Evolutionary conservation across 116 monocot genomes (phyloP), one percentile per base, ranked within the genome.

Genomic region (Trichopus zeylanicus): DNA sequence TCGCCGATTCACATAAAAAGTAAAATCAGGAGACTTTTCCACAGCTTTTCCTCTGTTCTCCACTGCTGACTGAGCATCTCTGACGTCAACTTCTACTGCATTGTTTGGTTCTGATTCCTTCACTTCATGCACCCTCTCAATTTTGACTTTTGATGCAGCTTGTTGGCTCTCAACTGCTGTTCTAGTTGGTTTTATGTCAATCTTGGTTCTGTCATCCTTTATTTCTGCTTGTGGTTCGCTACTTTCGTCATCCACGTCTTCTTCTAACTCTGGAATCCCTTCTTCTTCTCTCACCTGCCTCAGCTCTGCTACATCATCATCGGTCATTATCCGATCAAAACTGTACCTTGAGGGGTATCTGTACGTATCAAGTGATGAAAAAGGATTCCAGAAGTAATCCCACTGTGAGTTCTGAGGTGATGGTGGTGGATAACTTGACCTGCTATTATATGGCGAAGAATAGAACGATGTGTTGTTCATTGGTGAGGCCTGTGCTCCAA

Each of bases 241-340:
- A 63, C 57, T 12, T 63, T 48, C 62, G 39, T 59, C 77, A 16
- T 68, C 72, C 0, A 75, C 73, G 23, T 82, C 85, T 29, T 86
- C 94, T 74, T 98, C 98, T 49, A 98, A 56, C 25, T 98, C 98
- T 1, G 91, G 98, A 25, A 98, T 98, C 20, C 98, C 98, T 87
- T 98, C 98, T 67, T 80, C 88, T 60, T 91, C 91, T 56, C 98
- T 55, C 19, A 98, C 85, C 63, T 62, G 81, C 75, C 83, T 79
- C 22, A 98, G 51, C 29, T 80, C 69, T 25, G 85, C 91, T 49
- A 74, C 59, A 34, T 98, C 98, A 58, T 98, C 98, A 16, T 85
- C 82, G 20, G 34, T 64, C 12, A 64, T 37, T 9, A 73, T 60
- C 61, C 63, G 69, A 54, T 80, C 78, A 56, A 64, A 39, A 34